These are phyloP conservation scores for Termitomyces sp. DNA, from an alignment of 768 basidiomycete species.

Conservation along the genomic window DNA sequence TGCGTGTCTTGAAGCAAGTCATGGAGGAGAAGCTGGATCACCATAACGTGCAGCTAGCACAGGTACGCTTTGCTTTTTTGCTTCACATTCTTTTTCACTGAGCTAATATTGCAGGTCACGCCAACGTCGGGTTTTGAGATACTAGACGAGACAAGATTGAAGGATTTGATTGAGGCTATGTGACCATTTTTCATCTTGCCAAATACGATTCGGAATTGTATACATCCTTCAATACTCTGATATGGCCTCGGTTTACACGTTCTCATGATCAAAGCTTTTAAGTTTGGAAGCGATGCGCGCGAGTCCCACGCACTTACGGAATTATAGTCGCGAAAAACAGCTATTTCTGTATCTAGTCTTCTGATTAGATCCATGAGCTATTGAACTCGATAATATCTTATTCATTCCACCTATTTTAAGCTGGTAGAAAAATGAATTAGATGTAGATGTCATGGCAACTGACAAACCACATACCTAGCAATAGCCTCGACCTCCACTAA, in stretches of 20 bases:
- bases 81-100: neutral
- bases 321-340: neutral
- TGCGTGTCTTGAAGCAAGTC: constrained; percentile 94
- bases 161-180: constrained; percentile 83
- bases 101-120: constrained; percentile 56
- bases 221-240: no score
- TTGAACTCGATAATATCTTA: neutral
- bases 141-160: constrained; percentile 71
- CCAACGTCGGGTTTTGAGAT: constrained; percentile 82
- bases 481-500: constrained; percentile 91
- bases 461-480: constrained; percentile 49
- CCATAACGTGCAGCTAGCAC: constrained; percentile 96
- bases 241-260: constrained; percentile 1
- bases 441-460: neutral
- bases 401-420: constrained; percentile 23
- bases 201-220: neutral
- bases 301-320: neutral
- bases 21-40: constrained; percentile 99
- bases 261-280: neutral
- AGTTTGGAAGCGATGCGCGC: neutral
- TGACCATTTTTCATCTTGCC: constrained; percentile 26
- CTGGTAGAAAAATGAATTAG: constrained; percentile 14
- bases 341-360: constrained; percentile 3
- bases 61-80: constrained; percentile 45
- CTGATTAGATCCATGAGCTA: neutral